These are phyloP conservation scores for Paramyrothecium sp. DNA, from an alignment of 2,329 filamentous ascomycete genomes.

Conservation along the genomic window DNA sequence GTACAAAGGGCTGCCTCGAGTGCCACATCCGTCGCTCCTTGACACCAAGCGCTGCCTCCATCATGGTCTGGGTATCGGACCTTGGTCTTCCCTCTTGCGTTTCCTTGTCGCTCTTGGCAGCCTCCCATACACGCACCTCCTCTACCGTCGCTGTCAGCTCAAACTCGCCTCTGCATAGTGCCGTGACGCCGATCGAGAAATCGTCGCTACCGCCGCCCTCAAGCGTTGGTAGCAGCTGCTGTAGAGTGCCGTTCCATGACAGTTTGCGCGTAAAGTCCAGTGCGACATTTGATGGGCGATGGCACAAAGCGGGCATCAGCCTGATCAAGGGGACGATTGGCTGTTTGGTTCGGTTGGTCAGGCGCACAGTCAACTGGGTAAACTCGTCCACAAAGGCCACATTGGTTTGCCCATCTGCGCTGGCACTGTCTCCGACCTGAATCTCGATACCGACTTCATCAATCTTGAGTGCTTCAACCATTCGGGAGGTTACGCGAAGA, in stretches of 20 bases:
- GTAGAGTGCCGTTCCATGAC: slow-evolving; percentile 81
- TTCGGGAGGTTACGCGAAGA: slow-evolving; percentile 70
- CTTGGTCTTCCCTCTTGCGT: slow-evolving; percentile 31
- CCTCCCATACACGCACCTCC: slow-evolving; percentile 62
- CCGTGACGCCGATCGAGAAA: slow-evolving; percentile 67
- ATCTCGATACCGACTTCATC: slow-evolving; percentile 74
- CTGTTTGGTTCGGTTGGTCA: slow-evolving; percentile 70
- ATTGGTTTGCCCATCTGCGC: slow-evolving; percentile 14
- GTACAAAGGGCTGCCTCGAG: slow-evolving; percentile 53
- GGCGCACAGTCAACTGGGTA: slow-evolving; percentile 64
- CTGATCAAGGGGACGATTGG: slow-evolving; percentile 72
- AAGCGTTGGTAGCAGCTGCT: slow-evolving; percentile 68
- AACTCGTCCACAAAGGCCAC: slow-evolving; percentile 51
- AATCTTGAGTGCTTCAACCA: slow-evolving; percentile 80
- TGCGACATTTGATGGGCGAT: slow-evolving; percentile 69
- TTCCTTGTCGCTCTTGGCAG: slow-evolving; percentile 23
- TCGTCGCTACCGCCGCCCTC: slow-evolving; percentile 56
- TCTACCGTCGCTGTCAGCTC: slow-evolving; percentile 80
- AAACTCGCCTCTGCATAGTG: slow-evolving; percentile 77
- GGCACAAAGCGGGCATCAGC: slow-evolving; percentile 72
- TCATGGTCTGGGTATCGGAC: slow-evolving; percentile 55
- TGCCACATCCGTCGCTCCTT: slow-evolving; percentile 66
- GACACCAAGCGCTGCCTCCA: slow-evolving; percentile 57
- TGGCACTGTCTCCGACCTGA: slow-evolving; percentile 39
- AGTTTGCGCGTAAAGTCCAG: slow-evolving; percentile 81